phyloP scores from a whole-genome alignment of 2,329 filamentous ascomycete genomes.

The Colletotrichum chlorophyti region DNA sequence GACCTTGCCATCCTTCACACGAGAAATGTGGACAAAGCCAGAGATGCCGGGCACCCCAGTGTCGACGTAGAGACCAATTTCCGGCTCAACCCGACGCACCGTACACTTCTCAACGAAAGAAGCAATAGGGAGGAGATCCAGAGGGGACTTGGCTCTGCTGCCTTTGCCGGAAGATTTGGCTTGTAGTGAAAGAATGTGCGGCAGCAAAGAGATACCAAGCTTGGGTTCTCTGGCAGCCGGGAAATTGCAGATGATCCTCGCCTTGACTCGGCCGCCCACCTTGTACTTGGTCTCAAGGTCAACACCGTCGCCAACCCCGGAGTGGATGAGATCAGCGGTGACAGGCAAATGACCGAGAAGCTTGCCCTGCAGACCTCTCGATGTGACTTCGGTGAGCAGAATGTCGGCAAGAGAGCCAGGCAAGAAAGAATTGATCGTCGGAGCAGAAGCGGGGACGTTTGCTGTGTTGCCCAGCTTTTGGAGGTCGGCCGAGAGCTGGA shows the following conservation, averaged over 20 bases:
- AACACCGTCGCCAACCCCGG: conserved; percentile 73
- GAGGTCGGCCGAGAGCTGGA: conserved; percentile 81
- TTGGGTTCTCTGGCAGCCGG: conserved; percentile 80
- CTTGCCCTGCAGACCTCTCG: conserved; percentile 83
- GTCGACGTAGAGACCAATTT: conserved; percentile 82
- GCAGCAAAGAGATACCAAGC: conserved; percentile 84
- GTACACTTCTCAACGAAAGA: conserved; percentile 79
- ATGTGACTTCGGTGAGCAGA: conserved; percentile 77
- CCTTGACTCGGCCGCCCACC: conserved; percentile 83
- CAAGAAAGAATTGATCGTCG: conserved; percentile 87
- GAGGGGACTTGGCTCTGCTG: conserved; percentile 53
- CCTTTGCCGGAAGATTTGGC: conserved; percentile 51
- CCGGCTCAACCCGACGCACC: conserved; percentile 79
- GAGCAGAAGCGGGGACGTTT: conserved; percentile 74
- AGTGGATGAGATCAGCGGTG: conserved; percentile 90
- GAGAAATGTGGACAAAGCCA: conserved; percentile 96
- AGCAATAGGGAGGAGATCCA: conserved; percentile 72
- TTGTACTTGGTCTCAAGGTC: conserved; percentile 82
- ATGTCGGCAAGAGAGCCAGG: conserved; percentile 92
- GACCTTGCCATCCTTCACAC: conserved; percentile 87
- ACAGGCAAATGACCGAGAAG: conserved; percentile 91
- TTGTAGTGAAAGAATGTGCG: conserved; percentile 77
- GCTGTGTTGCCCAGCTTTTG: conserved; percentile 72
- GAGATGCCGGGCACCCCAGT: conserved; percentile 68
- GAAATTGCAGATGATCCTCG: conserved; percentile 87